Percentiles rank a stretch among this genome's conserved stretches.
These are phyloP conservation scores for Nicotiana rustica DNA, from an alignment of 305 asterid species.

Conservation along the genomic window DNA sequence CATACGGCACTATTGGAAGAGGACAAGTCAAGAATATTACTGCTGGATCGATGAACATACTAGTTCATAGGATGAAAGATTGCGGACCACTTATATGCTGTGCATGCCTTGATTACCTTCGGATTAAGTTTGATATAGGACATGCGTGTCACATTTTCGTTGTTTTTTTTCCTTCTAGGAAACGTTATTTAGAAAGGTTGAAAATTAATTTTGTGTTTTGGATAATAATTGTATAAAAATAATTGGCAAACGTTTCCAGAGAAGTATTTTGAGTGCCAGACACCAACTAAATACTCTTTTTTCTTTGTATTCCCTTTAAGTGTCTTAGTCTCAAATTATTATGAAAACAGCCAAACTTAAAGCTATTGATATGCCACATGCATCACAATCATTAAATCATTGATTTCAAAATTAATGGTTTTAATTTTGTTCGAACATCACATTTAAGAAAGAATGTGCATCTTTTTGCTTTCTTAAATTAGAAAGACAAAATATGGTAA, in stretches of 20 bases:
- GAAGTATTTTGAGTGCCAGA: neutral
- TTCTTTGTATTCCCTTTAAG: neutral
- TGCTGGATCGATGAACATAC: too few species aligned
- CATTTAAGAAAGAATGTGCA: neutral
- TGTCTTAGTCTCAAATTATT: neutral
- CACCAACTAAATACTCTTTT: neutral
- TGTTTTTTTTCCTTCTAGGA: too few species aligned
- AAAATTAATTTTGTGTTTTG: too few species aligned
- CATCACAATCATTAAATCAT: slow-evolving; percentile 14
- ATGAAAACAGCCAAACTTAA: neutral
- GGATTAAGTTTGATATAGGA: too few species aligned
- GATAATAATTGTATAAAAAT: too few species aligned
- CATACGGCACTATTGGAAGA: too few species aligned
- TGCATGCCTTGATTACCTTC: too few species aligned
- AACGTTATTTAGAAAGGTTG: too few species aligned
- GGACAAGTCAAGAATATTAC: too few species aligned
- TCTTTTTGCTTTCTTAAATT: neutral
- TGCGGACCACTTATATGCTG: too few species aligned
- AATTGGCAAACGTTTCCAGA: neutral
- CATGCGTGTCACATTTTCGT: too few species aligned
- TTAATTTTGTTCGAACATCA: neutral
- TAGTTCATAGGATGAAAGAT: too few species aligned
- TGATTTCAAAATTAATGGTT: neutral
- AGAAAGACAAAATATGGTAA: neutral
- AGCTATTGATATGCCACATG: neutral